Evolutionary conservation across 768 basidiomycete species (phyloP), one percentile per base, ranked within the genome.

Genomic region (Dacryopinax spathularia): DNA sequence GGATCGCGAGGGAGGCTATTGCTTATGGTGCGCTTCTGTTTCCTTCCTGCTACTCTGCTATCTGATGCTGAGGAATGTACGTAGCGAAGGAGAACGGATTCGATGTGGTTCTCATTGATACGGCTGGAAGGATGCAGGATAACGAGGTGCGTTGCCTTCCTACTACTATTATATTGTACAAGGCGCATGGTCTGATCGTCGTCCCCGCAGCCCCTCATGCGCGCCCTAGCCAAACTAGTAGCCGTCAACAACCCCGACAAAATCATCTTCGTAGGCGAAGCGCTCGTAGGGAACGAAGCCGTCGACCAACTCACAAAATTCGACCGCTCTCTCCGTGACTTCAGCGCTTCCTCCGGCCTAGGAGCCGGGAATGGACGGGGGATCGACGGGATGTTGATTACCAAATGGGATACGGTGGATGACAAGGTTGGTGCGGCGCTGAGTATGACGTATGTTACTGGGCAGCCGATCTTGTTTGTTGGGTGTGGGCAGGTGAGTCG

Each of bases 371-470:
- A 84, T 72, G 87, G 87, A 60, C 84, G 96, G 22, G 96, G 96
- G 4, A 95, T 99, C 66, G 96, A 99, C 72, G 96, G 95, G 27
- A 98, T 96, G 88, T 79, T 99, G 43, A 84, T 99, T 64, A 99
- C 96, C 33, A 99, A 99, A 75, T 98, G 96, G 87, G 96, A 99
- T 71, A 98, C 95, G 1, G 96, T 98, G 22, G 91, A 93, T 70
- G 91, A 94, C 76, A 94, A 94, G 82, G 95, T 99, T 60, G 96
- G 96, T 34, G 96, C 96, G 6, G 96, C 96, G 9, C 80, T 99
- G 61, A 96, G 92, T 2, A 98, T 99, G 96, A 96, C 95, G 60
- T 98, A 96, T 74, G 91, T 97, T 62, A 98, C 96, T 1, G 95
- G 96, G 25, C 94, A 98, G 72, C 95, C 96, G 18, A 97, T 99